Base-by-base conservation (phyloP, 345 rosid species). In the Lepidium africanum region DNA sequence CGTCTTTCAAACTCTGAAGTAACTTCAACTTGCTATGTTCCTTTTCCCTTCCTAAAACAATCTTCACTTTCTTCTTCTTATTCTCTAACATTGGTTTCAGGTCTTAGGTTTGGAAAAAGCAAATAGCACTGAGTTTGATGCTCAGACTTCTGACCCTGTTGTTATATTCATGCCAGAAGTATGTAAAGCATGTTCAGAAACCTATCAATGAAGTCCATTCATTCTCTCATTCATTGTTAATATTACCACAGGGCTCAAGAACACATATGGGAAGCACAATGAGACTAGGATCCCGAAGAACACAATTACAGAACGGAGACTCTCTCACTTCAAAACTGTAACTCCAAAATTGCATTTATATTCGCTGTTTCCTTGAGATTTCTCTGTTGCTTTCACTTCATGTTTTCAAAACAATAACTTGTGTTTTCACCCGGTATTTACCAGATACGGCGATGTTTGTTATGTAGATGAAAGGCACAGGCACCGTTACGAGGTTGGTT, bases 191-290 rank as follows among this genome's bases (percentile, higher is more conserved):
- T 55, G 71, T 46, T 25, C 15, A 17, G 11, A 63, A 57, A 57
- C 49, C 45, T 63, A 43, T 36, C 35, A 63, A n/a, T 10, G 57
- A n/a, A 42, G 36, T 48, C 56, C 5, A 12, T 71, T 37, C 60
- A 42, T 32, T 50, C 45, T 30, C 64, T 46, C 27, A 40, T 62
- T 37, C 62, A 12, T 36, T 47, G 13, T 23, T 48, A 27, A 67
- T 47, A 62, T 71, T 56, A 52, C 63, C 55, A 41, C 76, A 91
- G 99, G 97, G 99, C 65, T 93, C 99, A 71, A 87, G 85, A 82
- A 93, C 97, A 0, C 97, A 93, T 72, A 88, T 88, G 98, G 98
- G 98, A 78, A 92, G 96, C 71, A 93, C 98, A 59, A 91, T 93
- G 99, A 86, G 98, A 71, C 77, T 91, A 54, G 98, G 98, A 76